Base-by-base conservation (phyloP, 441 rosid species). In the Adansonia gregorii region DNA sequence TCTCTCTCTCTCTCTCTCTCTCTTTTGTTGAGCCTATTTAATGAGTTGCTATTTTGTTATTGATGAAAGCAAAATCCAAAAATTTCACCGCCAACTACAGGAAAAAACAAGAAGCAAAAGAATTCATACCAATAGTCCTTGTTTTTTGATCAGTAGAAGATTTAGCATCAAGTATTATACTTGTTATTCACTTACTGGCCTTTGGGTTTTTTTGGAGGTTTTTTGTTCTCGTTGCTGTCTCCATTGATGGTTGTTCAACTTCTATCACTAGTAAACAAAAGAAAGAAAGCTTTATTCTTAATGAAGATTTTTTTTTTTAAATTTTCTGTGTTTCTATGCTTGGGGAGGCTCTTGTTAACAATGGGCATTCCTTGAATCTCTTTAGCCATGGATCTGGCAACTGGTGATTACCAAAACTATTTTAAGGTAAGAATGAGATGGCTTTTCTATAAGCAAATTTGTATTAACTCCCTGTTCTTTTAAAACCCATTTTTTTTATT, bases 301-400 rank as follows among this genome's bases (percentile, higher is more conserved):
- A 31, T 46, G 12, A 6, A 69, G 35, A 49, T 24, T 24, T 67
- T 27, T 15, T 67, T 20, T 55, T 19, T 51, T 12, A 41, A 43
- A 67, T 54, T 66, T 41, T 80, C 35, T 68, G 82, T 67, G 66
- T 68, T 4, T 51, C 8, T 43, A 43, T 60, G 66, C 61, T 73
- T 54, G 76, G 64, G 65, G 56, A 39, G 15, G 79, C 59, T 82
- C 58, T 74, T 73, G 74, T 55, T 35, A 72, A 77, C 55, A 71
- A 77, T 80, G 84, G 84, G 73, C 73, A 54, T 46, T 59, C 51
- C 7, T 59, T 55, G 71, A 67, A 70, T 80, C 67, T 74, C 77
- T 82, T 55, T 54, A 51, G 41, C 65, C 80, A 92, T 94, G 97
- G 98, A 94, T 84, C 88, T 77, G 78, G 94, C 89, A 79, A 68